These are phyloP conservation scores for Peronosclerospora sorghi DNA, from an alignment of 352 stramenopile species.

Conservation along the genomic window DNA sequence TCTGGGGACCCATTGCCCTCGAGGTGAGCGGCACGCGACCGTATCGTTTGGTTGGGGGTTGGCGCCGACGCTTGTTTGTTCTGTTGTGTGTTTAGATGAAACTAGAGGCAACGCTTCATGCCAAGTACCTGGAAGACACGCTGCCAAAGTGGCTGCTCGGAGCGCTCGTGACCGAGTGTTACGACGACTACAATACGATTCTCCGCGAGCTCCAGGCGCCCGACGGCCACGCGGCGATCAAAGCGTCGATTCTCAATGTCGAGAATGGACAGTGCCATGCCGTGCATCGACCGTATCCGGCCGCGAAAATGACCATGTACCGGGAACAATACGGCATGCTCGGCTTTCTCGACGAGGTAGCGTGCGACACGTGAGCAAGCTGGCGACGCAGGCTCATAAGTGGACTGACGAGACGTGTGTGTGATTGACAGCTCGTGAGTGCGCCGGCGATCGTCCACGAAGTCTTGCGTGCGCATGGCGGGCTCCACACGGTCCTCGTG, in stretches of 20 bases:
- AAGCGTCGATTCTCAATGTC: constrained; percentile 59
- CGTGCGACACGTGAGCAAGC: not conserved
- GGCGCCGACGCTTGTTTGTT: not conserved
- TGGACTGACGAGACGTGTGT: too few species aligned
- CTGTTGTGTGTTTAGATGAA: too few species aligned
- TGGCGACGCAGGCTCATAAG: too few species aligned
- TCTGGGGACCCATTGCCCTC: constrained; percentile 72
- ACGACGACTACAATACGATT: constrained; percentile 75
- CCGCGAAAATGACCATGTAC: constrained; percentile 42
- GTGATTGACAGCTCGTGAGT: constrained; percentile 43
- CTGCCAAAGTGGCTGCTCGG: constrained; percentile 71
- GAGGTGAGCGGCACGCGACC: constrained; percentile 45
- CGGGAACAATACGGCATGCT: constrained; percentile 48
- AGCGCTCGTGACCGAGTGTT: constrained; percentile 64
- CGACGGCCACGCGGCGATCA: too few species aligned
- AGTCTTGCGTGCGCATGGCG: constrained; percentile 50
- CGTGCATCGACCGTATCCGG: constrained; percentile 47
- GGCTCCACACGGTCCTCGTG: constrained; percentile 71
- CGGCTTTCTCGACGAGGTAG: constrained; percentile 75
- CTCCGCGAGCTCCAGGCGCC: constrained; percentile 54
- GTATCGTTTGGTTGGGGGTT: too few species aligned
- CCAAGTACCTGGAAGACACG: constrained; percentile 79
- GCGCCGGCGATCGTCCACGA: constrained; percentile 77
- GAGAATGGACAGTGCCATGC: constrained; percentile 40
- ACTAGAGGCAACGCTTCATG: constrained; percentile 64